These are phyloP conservation scores for Wickerhamiella infanticola DNA, from an alignment of 1,139 yeast species.

Conservation along the genomic window DNA sequence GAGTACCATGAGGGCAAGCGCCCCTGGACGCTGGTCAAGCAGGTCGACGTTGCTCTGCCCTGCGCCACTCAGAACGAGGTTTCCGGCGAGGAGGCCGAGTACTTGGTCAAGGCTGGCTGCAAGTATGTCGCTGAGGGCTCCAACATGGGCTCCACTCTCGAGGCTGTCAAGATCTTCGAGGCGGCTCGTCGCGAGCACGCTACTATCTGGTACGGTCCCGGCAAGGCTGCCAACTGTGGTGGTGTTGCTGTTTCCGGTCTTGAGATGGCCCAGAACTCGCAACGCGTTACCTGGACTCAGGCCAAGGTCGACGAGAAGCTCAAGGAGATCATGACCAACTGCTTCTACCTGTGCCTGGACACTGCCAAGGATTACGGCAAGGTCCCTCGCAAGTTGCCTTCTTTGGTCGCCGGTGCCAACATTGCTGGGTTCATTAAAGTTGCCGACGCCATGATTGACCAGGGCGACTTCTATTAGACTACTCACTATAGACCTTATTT, in stretches of 20 bases:
- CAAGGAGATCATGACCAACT: slow-evolving; percentile 80
- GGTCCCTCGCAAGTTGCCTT: slow-evolving; percentile 61
- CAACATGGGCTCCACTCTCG: slow-evolving; percentile 97
- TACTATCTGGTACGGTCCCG: slow-evolving; percentile 96
- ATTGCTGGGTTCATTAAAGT: slow-evolving; percentile 98
- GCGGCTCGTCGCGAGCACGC: slow-evolving; percentile 45
- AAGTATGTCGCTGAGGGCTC: slow-evolving; percentile 97
- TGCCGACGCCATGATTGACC: slow-evolving; percentile 95
- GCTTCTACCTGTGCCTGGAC: slow-evolving; percentile 84
- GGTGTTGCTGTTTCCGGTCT: slow-evolving; percentile 98
- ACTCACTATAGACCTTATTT: too few species aligned
- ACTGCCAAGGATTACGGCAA: slow-evolving; percentile 72
- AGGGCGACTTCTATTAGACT: slow-evolving; percentile 57
- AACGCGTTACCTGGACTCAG: slow-evolving; percentile 72
- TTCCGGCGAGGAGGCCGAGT: slow-evolving; percentile 91
- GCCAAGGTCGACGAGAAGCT: slow-evolving; percentile 82
- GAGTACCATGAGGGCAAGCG: slow-evolving; percentile 76
- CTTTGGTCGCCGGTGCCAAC: slow-evolving; percentile 96
- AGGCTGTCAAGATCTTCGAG: slow-evolving; percentile 91
- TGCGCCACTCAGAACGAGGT: slow-evolving; percentile 98
- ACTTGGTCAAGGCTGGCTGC: slow-evolving; percentile 81
- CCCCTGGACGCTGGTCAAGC: slow-evolving; percentile 89
- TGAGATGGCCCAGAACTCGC: slow-evolving; percentile 99
- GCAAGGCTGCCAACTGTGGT: slow-evolving; percentile 98
- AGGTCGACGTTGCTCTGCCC: slow-evolving; percentile 92